phyloP scores from a whole-genome alignment of 179 eudicot species.

The Amaranthus tricolor region DNA sequence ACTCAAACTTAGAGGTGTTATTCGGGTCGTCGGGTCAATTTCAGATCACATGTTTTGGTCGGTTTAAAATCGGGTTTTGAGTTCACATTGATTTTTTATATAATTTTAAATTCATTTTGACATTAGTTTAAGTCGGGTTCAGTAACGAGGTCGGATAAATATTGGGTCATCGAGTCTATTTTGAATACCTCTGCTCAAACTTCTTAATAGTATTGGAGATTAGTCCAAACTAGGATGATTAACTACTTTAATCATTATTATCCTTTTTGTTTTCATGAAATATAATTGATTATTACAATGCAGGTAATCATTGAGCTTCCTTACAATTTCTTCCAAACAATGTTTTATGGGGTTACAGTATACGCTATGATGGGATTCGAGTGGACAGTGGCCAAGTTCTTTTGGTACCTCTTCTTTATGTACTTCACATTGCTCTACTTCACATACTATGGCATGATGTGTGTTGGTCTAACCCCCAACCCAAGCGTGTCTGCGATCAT shows the following conservation, averaged over 20 bases:
- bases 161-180: too few species aligned
- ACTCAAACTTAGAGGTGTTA: not conserved
- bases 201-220: not conserved
- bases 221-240: not conserved
- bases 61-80: too few species aligned
- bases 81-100: too few species aligned
- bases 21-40: too few species aligned
- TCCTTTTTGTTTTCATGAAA: not conserved
- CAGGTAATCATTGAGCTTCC: conserved; percentile 74
- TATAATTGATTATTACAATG: conserved; percentile 1
- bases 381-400: conserved; percentile 67
- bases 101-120: too few species aligned
- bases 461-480: conserved; percentile 64
- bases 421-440: conserved; percentile 69
- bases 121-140: too few species aligned
- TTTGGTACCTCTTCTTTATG: conserved; percentile 69
- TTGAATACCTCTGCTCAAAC: not conserved
- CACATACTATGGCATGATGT: conserved; percentile 84
- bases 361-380: conserved; percentile 77
- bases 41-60: not conserved
- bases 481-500: conserved; percentile 58
- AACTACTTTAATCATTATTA: not conserved
- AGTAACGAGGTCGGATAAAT: too few species aligned
- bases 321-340: conserved; percentile 51
- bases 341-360: conserved; percentile 49